phyloP scores from a whole-genome alignment of 345 rosid species.

The Chamaenerion angustifolium region DNA sequence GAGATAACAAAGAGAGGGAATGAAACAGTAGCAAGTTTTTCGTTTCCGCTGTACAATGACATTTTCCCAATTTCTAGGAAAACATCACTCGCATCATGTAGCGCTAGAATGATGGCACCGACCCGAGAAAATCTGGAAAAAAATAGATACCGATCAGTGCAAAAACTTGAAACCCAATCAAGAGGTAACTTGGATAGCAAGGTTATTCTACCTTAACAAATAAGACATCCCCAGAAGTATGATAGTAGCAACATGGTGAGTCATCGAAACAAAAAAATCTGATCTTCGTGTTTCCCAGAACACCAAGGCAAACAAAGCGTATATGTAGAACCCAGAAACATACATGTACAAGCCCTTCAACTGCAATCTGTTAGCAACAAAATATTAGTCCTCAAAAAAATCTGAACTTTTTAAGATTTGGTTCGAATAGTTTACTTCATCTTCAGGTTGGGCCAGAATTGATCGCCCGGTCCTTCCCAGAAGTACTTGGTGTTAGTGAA shows the following conservation, averaged over 20 bases:
- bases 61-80: slow-evolving; percentile 71
- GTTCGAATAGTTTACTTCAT: slow-evolving; percentile 40
- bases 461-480: slow-evolving; percentile 77
- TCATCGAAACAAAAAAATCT: slow-evolving; percentile 60
- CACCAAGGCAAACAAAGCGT: slow-evolving; percentile 60
- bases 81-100: slow-evolving; percentile 66
- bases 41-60: slow-evolving; percentile 71
- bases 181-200: too few species aligned
- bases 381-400: slow-evolving; percentile 4
- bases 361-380: slow-evolving; percentile 33
- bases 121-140: slow-evolving; percentile 54
- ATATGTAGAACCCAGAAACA: slow-evolving; percentile 68
- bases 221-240: slow-evolving; percentile 51
- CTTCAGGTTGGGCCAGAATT: slow-evolving; percentile 79
- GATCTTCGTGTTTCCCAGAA: slow-evolving; percentile 84
- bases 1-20: slow-evolving; percentile 38
- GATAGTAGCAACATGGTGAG: slow-evolving; percentile 49
- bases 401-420: neutral
- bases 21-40: slow-evolving; percentile 32
- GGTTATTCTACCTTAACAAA: slow-evolving; percentile 63
- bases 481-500: slow-evolving; percentile 52
- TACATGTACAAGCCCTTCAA: slow-evolving; percentile 61
- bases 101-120: slow-evolving; percentile 50
- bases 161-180: too few species aligned
- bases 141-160: too few species aligned